Evolutionary conservation across 2,329 filamentous ascomycete genomes (phyloP).

Genomic region (Cladosporium velox): DNA sequence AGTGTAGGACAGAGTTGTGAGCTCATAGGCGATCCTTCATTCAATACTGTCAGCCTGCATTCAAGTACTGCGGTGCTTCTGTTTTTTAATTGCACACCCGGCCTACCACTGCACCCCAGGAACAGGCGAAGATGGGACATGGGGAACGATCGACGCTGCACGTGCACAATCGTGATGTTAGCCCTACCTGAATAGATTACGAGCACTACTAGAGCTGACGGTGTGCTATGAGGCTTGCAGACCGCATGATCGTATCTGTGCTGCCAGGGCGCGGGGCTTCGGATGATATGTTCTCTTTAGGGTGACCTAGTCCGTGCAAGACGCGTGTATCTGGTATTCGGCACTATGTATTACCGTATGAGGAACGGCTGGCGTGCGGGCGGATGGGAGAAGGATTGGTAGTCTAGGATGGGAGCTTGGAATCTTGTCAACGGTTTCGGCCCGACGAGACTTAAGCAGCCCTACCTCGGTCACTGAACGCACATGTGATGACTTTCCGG

Average conservation of each 20-base stretch:
- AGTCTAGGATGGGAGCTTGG: not conserved
- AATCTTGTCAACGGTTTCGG: not conserved
- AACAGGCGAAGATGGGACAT: not conserved
- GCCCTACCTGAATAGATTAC: not conserved
- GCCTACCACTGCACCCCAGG: not conserved
- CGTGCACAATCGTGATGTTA: not conserved
- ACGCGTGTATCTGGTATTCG: not conserved
- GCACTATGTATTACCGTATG: not conserved
- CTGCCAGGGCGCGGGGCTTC: not conserved
- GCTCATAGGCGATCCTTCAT: not conserved
- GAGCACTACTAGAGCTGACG: not conserved
- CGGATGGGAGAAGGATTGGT: not conserved
- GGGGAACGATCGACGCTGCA: not conserved
- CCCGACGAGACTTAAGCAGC: not conserved
- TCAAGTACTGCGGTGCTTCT: not conserved
- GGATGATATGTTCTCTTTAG: not conserved
- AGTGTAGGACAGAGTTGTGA: not conserved
- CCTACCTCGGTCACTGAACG: not conserved
- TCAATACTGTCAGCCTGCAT: not conserved
- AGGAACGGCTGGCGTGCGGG: not conserved
- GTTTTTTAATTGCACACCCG: not conserved
- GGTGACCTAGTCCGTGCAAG: not conserved
- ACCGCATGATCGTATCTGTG: not conserved
- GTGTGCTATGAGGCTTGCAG: not conserved
- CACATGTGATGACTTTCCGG: not conserved